Evolutionary conservation across 306 rosid species (phyloP).

Genomic region (Crotalaria pallida): DNA sequence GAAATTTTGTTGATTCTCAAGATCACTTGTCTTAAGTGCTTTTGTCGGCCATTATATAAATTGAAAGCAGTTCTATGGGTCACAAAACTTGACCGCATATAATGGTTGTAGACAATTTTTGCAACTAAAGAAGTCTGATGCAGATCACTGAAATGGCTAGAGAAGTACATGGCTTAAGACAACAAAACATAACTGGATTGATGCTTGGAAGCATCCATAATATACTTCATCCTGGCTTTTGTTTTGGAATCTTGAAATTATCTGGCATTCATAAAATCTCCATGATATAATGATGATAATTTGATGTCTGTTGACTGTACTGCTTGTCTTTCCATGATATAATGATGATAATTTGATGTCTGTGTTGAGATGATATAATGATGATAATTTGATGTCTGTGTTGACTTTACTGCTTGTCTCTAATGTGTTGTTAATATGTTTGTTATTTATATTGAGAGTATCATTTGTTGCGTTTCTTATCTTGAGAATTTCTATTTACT

Average conservation of each 20-base stretch:
- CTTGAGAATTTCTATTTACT: background rate
- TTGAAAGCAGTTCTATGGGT: conserved; percentile 38
- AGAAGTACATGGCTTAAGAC: conserved; percentile 12
- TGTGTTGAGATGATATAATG: too few species aligned
- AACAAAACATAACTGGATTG: conserved; percentile 8
- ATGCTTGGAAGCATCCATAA: conserved; percentile 13
- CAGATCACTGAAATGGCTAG: conserved; percentile 32
- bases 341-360: background rate
- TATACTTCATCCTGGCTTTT: background rate
- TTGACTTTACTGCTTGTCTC: background rate
- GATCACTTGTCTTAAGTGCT: conserved; percentile 43
- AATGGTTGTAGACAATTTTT: conserved; percentile 29
- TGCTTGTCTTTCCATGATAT: background rate
- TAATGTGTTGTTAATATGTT: background rate
- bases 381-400: background rate
- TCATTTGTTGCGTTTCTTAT: background rate
- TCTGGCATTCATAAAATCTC: background rate
- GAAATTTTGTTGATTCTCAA: conserved; percentile 54
- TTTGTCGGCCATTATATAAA: conserved; percentile 44
- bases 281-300: background rate
- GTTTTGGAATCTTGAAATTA: background rate
- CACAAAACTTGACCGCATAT: conserved; percentile 36
- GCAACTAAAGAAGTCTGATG: conserved; percentile 29
- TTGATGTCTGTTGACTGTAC: background rate
- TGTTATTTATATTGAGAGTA: background rate